Base-by-base conservation (phyloP, 176 grass and related monocot species). In the Rhipidocladum racemiflorum region DNA sequence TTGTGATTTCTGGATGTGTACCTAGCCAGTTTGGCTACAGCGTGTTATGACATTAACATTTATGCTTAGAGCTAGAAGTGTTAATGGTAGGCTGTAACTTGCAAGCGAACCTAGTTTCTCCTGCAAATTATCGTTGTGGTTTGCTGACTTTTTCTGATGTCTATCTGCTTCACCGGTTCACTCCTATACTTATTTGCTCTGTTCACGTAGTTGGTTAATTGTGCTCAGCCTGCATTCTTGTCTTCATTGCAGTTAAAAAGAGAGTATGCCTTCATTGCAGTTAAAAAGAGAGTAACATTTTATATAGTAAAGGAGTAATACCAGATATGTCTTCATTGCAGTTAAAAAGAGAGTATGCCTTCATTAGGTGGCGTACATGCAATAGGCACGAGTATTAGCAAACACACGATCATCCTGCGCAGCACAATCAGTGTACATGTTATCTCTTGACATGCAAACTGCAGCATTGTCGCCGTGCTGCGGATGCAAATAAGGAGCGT, bases 11-110 rank as follows among this genome's bases (percentile, higher is more conserved):
- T 61, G 56, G 36, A 40, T 83, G 78, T 75, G 77, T 82, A 82
- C 78, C 66, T 76, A 49, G 61, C 39, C 30, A 61, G 65, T 76
- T 82, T 86, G 66, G 57, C 24, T 60, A 56, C 86, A 77, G 63
- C 44, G 62, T 81, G 77, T 85, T 75, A 56, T 81, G 88, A 67
- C 29, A 54, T 84, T 85, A 13, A 24, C 28, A 60, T 82, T 77
- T n/a, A 53, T 60, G 35, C 43, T 54, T 24, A 65, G 70, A n/a
- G 6, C 18, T 34, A 77, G 72, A 71, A 34, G 59, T 65, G 15
- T 25, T 70, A 4, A 43, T 54, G 77, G 74, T 57, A 30, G 38
- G 12, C 24, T 77, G 27, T 71, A 48, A 72, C 72, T 75, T 84
- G 39, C 64, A 72, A 76, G 28, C n/a, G 42, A 28, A 24, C 17